A percentile compares a stretch with the other conserved stretches of the same genome.
phyloP scores from a whole-genome alignment of 257 asterid genomes.

The Misopates orontium region DNA sequence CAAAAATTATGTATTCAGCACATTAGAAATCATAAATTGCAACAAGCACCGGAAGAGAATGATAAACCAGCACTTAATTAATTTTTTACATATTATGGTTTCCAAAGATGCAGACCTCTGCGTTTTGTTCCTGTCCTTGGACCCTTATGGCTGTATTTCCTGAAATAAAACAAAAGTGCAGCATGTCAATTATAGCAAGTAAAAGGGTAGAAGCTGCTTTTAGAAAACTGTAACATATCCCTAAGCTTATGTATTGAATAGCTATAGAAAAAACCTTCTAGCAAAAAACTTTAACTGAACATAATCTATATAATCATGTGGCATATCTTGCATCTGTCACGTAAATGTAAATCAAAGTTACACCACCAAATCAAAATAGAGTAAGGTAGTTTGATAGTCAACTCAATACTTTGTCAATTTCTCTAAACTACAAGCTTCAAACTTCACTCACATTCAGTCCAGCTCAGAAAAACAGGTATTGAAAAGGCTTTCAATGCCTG shows the following conservation, averaged over 20 bases:
- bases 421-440: not conserved
- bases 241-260: not conserved
- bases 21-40: conserved; percentile 22
- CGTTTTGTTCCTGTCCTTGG: conserved; percentile 41
- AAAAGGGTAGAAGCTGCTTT: conserved; percentile 13
- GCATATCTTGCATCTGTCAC: not conserved
- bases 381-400: not conserved
- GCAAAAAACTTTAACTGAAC: not conserved
- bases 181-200: not conserved
- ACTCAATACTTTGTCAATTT: not conserved
- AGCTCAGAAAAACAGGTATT: not conserved
- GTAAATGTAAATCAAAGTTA: not conserved
- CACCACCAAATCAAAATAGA: too few relatives aligned
- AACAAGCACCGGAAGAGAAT: conserved; percentile 12
- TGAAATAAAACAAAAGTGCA: conserved; percentile 30
- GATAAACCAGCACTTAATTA: conserved; percentile 21
- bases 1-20: conserved; percentile 33
- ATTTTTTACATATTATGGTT: conserved; percentile 25
- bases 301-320: not conserved
- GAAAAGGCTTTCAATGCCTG: too few relatives aligned
- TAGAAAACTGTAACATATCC: not conserved
- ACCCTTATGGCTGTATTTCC: conserved; percentile 40
- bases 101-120: conserved; percentile 56
- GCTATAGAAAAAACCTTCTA: not conserved
- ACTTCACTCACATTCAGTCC: not conserved